These are phyloP conservation scores for Dactylellina haptotyla DNA, from an alignment of 2,329 filamentous ascomycete species.

Conservation along the genomic window DNA sequence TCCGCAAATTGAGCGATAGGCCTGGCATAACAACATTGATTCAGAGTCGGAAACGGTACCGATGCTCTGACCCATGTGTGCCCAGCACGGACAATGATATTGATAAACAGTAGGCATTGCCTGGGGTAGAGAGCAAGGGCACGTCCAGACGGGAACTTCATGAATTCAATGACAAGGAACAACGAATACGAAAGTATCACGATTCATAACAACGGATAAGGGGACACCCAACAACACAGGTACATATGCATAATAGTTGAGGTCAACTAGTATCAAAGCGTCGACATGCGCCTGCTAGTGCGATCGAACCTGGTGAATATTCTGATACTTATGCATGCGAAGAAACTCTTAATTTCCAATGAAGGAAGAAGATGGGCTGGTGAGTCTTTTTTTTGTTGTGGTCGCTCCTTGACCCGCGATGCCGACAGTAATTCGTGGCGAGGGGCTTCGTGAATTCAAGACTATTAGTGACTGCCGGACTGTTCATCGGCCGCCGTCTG, in stretches of 20 bases:
- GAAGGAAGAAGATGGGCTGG: slow-evolving; percentile 37
- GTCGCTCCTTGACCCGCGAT: slow-evolving; percentile 3
- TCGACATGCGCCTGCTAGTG: background rate
- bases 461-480: slow-evolving; percentile 37
- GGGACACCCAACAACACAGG: background rate
- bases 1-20: no score
- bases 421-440: slow-evolving; percentile 30
- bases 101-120: background rate
- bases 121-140: no score
- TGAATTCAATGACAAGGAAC: no score
- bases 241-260: no score
- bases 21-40: no score
- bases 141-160: no score
- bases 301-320: slow-evolving; percentile 13
- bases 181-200: background rate
- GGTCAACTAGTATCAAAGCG: background rate
- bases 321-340: slow-evolving; percentile 20
- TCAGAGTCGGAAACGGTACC: slow-evolving; percentile 26
- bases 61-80: background rate
- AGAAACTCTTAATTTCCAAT: slow-evolving; percentile 21
- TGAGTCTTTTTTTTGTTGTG: slow-evolving; percentile 29
- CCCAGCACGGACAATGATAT: background rate
- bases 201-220: background rate
- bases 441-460: background rate
- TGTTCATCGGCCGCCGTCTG: slow-evolving; percentile 7